Percentiles rank a stretch among this genome's conserved stretches.
These are phyloP conservation scores for Rusavskia elegans DNA, from an alignment of 495 filamentous ascomycete genomes.

Conservation along the genomic window DNA sequence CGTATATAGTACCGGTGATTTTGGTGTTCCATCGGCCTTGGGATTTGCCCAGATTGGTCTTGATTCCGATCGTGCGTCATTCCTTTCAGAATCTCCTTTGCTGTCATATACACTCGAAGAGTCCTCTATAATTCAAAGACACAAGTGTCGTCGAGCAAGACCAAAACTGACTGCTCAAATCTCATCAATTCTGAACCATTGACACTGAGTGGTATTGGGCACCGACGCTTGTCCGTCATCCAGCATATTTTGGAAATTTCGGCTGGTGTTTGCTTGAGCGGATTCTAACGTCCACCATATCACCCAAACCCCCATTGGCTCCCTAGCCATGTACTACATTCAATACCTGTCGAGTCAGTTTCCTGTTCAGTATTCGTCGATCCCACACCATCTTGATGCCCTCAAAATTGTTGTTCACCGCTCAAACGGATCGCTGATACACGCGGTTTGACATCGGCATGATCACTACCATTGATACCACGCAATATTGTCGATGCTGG, in stretches of 20 bases:
- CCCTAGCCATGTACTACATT: slow-evolving; percentile 43
- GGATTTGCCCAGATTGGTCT: no score
- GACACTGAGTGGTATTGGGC: neutral
- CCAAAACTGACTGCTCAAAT: no score
- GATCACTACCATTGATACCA: no score
- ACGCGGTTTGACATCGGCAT: no score
- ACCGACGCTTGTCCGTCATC: slow-evolving; percentile 1
- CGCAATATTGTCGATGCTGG: no score
- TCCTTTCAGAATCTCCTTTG: no score
- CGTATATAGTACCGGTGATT: slow-evolving; percentile 8
- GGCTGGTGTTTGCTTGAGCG: neutral
- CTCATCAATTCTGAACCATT: neutral
- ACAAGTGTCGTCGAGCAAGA: no score
- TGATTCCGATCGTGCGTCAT: no score
- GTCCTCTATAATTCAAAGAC: no score
- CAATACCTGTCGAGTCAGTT: slow-evolving; percentile 53
- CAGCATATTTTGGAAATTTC: neutral
- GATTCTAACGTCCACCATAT: neutral
- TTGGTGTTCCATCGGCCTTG: neutral
- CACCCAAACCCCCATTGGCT: neutral
- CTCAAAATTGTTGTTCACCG: no score
- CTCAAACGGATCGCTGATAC: no score
- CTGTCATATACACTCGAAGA: no score
- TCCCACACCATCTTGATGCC: neutral
- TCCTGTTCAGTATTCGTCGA: neutral